Conservation (phyloP, 345 rosid species). For the Salix udensis region DNA sequence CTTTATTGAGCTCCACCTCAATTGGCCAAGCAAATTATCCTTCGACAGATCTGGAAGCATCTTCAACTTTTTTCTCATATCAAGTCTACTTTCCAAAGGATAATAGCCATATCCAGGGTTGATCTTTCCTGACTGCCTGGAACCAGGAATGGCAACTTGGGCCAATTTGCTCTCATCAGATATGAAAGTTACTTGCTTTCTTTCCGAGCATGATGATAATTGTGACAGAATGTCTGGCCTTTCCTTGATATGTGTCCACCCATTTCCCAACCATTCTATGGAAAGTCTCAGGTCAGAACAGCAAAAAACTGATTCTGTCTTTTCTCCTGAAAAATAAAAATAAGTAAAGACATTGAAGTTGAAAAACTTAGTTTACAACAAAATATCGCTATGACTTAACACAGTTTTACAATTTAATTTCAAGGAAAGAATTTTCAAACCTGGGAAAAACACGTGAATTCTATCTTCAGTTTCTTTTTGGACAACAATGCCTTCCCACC, state of each 20-base stretch:
- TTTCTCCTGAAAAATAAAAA: conserved; percentile 50
- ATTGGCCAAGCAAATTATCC: conserved; percentile 47
- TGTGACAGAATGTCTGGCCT: conserved; percentile 43
- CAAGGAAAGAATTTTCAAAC: conserved; percentile 32
- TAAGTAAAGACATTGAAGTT: neutral
- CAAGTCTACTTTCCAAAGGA: conserved; percentile 21
- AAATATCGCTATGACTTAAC: neutral
- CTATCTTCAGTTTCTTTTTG: conserved; percentile 47
- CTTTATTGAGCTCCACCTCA: conserved; percentile 59
- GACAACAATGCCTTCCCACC: conserved; percentile 86
- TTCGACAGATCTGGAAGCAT: conserved; percentile 50
- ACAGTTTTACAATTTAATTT: neutral
- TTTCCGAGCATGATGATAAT: conserved; percentile 19
- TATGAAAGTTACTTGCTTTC: conserved; percentile 29
- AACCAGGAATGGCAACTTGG: conserved; percentile 16
- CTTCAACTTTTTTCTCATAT: conserved; percentile 9
- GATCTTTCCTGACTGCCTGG: conserved; percentile 14
- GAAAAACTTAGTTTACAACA: neutral
- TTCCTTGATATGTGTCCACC: conserved; percentile 44
- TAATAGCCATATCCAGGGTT: conserved; percentile 17
- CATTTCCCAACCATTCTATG: conserved; percentile 61
- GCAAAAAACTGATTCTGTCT: conserved; percentile 42
- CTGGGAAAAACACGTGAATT: conserved; percentile 63
- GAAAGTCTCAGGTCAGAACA: conserved; percentile 50
- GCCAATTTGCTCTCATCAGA: conserved; percentile 20